phyloP scores from a whole-genome alignment of 768 basidiomycete genomes.

The Thelephora aurantiotincta region DNA sequence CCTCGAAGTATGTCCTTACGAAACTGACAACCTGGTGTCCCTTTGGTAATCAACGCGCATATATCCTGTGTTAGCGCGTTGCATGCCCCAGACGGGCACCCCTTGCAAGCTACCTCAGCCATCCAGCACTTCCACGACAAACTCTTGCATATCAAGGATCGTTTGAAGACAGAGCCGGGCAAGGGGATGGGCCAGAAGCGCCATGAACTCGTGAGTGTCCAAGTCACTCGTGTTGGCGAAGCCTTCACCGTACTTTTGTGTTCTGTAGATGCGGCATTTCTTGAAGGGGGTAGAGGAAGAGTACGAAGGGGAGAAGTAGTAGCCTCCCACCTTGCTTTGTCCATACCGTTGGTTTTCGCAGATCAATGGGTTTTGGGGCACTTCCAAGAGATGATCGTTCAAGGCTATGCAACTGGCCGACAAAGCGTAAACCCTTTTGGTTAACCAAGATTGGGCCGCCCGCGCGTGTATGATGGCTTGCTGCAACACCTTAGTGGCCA shows the following conservation, averaged over 20 bases:
- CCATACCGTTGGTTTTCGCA: too few species aligned
- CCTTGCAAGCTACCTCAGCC: conserved; percentile 32
- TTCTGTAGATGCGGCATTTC: conserved; percentile 46
- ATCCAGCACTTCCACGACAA: conserved; percentile 84
- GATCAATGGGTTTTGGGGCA: too few species aligned
- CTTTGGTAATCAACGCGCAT: background rate
- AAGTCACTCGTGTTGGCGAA: background rate
- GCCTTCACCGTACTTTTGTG: background rate
- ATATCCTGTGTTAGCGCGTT: conserved; percentile 21
- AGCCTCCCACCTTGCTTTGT: too few species aligned
- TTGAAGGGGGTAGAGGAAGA: conserved; percentile 44
- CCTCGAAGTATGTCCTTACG: conserved; percentile 10
- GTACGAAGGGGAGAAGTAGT: conserved; percentile 14
- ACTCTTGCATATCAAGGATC: conserved; percentile 55
- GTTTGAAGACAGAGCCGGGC: conserved; percentile 68
- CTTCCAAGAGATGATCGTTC: too few species aligned
- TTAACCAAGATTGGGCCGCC: too few species aligned
- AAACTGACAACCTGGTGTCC: background rate
- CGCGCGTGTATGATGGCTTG: too few species aligned
- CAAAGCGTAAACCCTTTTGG: too few species aligned
- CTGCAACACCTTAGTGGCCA: too few species aligned
- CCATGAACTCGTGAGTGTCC: conserved; percentile 47
- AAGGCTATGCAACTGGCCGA: too few species aligned
- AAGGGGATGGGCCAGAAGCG: conserved; percentile 52
- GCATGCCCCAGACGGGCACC: conserved; percentile 31